These are phyloP conservation scores for Primulina huaijiensis DNA, from an alignment of 257 asterid genomes.

Conservation along the genomic window DNA sequence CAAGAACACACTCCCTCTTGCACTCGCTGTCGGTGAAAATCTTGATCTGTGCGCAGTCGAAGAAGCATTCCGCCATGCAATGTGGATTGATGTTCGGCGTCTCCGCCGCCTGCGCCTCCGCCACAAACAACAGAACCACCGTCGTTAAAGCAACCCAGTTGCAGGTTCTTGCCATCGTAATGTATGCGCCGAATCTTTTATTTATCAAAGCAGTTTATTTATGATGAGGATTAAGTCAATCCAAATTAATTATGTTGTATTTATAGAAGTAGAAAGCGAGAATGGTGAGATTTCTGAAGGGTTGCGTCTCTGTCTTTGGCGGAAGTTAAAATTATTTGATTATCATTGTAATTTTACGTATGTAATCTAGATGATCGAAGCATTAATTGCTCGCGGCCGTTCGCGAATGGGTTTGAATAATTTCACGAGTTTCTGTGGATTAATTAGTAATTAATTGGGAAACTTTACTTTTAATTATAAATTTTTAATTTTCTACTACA, in stretches of 20 bases:
- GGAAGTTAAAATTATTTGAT: too few relatives aligned
- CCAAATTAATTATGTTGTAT: background rate
- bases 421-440: too few relatives aligned
- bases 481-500: too few relatives aligned
- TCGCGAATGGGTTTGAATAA: background rate
- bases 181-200: too few relatives aligned
- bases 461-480: too few relatives aligned
- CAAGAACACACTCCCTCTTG: constrained; percentile 31
- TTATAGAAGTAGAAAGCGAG: background rate
- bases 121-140: background rate
- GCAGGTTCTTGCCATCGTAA: background rate
- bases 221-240: background rate
- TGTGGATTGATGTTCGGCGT: constrained; percentile 17
- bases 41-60: constrained; percentile 35
- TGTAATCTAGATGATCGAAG: background rate
- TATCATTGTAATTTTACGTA: too few relatives aligned
- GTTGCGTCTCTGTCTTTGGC: background rate
- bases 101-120: constrained; percentile 24
- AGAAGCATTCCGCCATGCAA: constrained; percentile 41
- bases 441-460: too few relatives aligned
- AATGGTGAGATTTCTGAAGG: background rate
- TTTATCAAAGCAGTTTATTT: background rate
- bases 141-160: background rate
- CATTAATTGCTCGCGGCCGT: background rate
- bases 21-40: constrained; percentile 34